Conservation (phyloP, 805 yeast genomes). For the Myxozyma lipomycoides region DNA sequence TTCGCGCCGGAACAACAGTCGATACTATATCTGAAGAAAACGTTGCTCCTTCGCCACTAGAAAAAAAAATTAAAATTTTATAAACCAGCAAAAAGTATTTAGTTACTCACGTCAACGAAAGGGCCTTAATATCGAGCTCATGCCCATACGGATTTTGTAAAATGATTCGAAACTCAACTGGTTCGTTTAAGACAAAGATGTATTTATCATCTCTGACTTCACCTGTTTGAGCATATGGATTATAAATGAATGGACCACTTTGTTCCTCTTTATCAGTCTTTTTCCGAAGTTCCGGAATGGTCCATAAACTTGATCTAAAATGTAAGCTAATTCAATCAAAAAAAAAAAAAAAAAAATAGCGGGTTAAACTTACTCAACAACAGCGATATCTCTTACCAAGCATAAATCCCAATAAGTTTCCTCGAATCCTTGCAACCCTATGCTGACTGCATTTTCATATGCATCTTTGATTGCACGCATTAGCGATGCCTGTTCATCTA, state of each 20-base stretch:
- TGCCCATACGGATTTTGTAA: constrained; percentile 80
- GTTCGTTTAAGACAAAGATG: constrained; percentile 58
- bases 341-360: constrained; percentile 16
- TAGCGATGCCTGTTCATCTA: constrained; percentile 21
- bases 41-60: constrained; percentile 31
- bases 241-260: constrained; percentile 48
- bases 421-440: constrained; percentile 24
- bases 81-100: constrained; percentile 35
- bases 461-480: constrained; percentile 16
- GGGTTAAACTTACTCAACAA: constrained; percentile 30
- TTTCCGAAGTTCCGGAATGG: constrained; percentile 10
- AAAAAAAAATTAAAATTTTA: constrained; percentile 34
- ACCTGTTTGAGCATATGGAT: constrained; percentile 47
- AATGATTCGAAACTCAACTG: constrained; percentile 51
- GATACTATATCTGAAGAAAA: constrained; percentile 24
- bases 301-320: constrained; percentile 23
- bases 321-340: neutral
- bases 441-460: constrained; percentile 7
- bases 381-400: constrained; percentile 50
- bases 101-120: constrained; percentile 32
- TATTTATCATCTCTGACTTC: constrained; percentile 30
- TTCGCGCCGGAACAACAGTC: constrained; percentile 19
- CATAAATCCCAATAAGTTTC: constrained; percentile 69
- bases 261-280: constrained; percentile 7
- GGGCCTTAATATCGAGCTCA: constrained; percentile 53